Percentiles rank a stretch among this genome's conserved stretches.
Conservation (phyloP, 1,284 basidiomycete species). For the Ustilago curta region DNA sequence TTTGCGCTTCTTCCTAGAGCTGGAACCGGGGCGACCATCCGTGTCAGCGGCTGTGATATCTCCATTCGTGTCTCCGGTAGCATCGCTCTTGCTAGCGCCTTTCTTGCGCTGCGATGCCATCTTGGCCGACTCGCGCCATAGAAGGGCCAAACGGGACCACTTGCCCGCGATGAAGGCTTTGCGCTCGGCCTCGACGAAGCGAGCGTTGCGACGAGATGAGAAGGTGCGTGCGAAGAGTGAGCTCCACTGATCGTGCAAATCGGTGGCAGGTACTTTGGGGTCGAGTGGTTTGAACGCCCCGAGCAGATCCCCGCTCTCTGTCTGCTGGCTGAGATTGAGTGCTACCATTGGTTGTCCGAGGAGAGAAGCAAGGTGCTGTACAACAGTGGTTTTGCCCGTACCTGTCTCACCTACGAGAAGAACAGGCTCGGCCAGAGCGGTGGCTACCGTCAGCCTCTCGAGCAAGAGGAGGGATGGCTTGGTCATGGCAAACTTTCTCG, state of each 20-base stretch:
- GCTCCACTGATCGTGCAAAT: slow-evolving; percentile 81
- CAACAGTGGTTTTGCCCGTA: slow-evolving; percentile 94
- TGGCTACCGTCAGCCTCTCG: slow-evolving; percentile 82
- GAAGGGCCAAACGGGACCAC: slow-evolving; percentile 84
- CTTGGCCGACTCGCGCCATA: slow-evolving; percentile 85
- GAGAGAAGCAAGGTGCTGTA: slow-evolving; percentile 87
- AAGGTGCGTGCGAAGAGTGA: slow-evolving; percentile 89
- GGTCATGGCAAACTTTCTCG: slow-evolving; percentile 81
- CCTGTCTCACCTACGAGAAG: slow-evolving; percentile 97
- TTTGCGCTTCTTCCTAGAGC: slow-evolving; percentile 66
- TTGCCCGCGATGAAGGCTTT: slow-evolving; percentile 84
- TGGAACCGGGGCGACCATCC: slow-evolving; percentile 19
- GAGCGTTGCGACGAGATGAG: slow-evolving; percentile 87
- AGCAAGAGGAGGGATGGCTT: slow-evolving; percentile 84
- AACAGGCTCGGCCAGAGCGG: slow-evolving; percentile 83
- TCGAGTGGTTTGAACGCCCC: slow-evolving; percentile 97
- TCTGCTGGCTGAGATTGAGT: slow-evolving; percentile 95
- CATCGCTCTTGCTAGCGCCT: slow-evolving; percentile 70
- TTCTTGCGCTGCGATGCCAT: slow-evolving; percentile 70
- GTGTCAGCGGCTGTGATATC: slow-evolving; percentile 15
- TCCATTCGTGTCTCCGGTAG: slow-evolving; percentile 3
- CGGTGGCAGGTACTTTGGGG: slow-evolving; percentile 76
- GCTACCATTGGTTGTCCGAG: slow-evolving; percentile 83
- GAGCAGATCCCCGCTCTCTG: slow-evolving; percentile 91
- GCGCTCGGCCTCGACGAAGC: slow-evolving; percentile 84